phyloP scores from a whole-genome alignment of 495 filamentous ascomycete species.

The Choiromyces venosus region DNA sequence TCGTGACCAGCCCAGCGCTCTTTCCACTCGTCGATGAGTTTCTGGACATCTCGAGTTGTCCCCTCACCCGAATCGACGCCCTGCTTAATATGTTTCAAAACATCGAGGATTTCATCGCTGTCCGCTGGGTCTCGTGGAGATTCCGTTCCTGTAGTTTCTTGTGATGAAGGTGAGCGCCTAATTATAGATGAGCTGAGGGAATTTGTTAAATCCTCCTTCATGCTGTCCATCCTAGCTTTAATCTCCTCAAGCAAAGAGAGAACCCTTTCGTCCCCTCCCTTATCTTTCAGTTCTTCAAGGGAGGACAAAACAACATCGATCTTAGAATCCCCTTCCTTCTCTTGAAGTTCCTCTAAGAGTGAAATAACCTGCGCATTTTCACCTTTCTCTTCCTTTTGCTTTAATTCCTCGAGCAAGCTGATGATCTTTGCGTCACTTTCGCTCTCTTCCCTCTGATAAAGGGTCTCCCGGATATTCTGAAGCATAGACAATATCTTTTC shows the following conservation, averaged over 20 bases:
- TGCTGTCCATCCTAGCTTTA: conserved; percentile 24
- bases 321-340: conserved; percentile 29
- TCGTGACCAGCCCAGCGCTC: conserved; percentile 35
- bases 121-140: conserved; percentile 3
- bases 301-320: conserved; percentile 31
- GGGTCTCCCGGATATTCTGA: conserved; percentile 35
- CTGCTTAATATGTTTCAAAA: conserved; percentile 32
- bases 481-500: conserved; percentile 40
- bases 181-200: conserved; percentile 13
- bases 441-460: conserved; percentile 35
- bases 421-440: conserved; percentile 35
- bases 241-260: conserved; percentile 38
- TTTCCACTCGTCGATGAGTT: conserved; percentile 39
- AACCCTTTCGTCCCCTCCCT: conserved; percentile 35
- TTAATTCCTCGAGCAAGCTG: conserved; percentile 40
- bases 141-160: background rate
- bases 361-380: conserved; percentile 34
- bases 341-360: conserved; percentile 39
- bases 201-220: conserved; percentile 32
- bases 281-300: conserved; percentile 37
- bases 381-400: conserved; percentile 36
- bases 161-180: conserved; percentile 12
- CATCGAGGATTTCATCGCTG: conserved; percentile 31
- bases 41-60: conserved; percentile 27
- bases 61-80: conserved; percentile 27